Conservation (phyloP, 1,284 basidiomycete species). For the Ustilago trichophora region DNA sequence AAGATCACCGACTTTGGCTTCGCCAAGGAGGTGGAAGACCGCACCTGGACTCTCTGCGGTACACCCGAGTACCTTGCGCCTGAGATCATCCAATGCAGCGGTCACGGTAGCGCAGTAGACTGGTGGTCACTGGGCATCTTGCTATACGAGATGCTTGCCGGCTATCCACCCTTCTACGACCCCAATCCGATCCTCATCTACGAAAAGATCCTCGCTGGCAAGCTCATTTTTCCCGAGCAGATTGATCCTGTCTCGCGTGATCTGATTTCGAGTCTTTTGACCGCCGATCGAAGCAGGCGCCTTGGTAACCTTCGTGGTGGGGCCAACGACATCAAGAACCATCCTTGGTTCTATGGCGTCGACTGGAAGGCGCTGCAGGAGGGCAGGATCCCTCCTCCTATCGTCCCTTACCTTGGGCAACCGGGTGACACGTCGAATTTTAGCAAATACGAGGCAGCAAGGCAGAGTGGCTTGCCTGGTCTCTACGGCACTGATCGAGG, state of each 20-base stretch:
- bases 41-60: constrained; percentile 62
- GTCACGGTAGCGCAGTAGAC: constrained; percentile 60
- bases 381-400: constrained; percentile 69
- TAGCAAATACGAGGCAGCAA: constrained; percentile 40
- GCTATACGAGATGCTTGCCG: constrained; percentile 61
- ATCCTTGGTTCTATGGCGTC: constrained; percentile 70
- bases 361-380: constrained; percentile 67
- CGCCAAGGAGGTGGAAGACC: constrained; percentile 57
- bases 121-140: constrained; percentile 65
- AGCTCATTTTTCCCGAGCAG: constrained; percentile 69
- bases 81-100: constrained; percentile 62
- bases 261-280: constrained; percentile 69
- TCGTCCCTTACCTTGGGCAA: constrained; percentile 68
- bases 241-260: constrained; percentile 69
- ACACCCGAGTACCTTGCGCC: constrained; percentile 65
- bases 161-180: constrained; percentile 65
- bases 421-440: constrained; percentile 72
- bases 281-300: constrained; percentile 68
- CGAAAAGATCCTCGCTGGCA: constrained; percentile 68
- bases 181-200: constrained; percentile 55
- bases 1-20: constrained; percentile 65
- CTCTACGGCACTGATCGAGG: constrained; percentile 19
- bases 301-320: constrained; percentile 70
- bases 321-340: constrained; percentile 69
- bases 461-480: constrained; percentile 30